Evolutionary conservation across 345 rosid species (phyloP).

Genomic region (Syzygium aromaticum): DNA sequence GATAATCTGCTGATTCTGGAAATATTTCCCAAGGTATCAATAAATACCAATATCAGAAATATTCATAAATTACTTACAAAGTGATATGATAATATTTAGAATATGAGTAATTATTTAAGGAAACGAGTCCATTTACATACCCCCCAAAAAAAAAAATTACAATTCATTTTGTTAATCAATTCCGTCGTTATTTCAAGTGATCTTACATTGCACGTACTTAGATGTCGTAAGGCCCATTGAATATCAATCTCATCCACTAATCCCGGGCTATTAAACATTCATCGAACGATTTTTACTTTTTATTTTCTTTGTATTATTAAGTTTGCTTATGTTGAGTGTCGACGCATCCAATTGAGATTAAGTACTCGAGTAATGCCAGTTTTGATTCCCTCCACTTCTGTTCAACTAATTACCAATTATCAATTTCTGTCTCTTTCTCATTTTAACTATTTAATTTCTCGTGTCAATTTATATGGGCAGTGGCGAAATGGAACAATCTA

Average conservation of each 20-base stretch:
- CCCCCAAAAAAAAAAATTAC: not conserved
- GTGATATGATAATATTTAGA: not conserved
- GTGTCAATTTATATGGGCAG: not conserved
- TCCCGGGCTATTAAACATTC: not conserved
- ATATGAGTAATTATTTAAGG: not conserved
- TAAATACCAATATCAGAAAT: not conserved
- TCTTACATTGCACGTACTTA: not conserved
- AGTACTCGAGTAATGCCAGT: not conserved
- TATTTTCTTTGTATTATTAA: not conserved
- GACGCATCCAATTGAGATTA: not conserved
- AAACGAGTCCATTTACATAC: not conserved
- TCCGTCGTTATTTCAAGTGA: not conserved
- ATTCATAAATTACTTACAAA: not conserved
- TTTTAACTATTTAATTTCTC: not conserved
- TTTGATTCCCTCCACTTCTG: not conserved
- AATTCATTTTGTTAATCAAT: too few species aligned
- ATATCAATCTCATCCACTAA: not conserved
- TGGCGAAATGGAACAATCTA: not conserved
- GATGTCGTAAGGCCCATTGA: not conserved
- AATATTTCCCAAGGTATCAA: not conserved
- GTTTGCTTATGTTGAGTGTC: not conserved
- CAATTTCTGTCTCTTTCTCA: not conserved
- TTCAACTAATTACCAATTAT: not conserved
- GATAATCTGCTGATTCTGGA: not conserved
- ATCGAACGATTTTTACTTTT: fast-evolving